Percentiles rank a stretch among this genome's conserved stretches.
Evolutionary conservation across 169 alveolate genomes (phyloP).

Genomic region (Plasmodium reichenowi): DNA sequence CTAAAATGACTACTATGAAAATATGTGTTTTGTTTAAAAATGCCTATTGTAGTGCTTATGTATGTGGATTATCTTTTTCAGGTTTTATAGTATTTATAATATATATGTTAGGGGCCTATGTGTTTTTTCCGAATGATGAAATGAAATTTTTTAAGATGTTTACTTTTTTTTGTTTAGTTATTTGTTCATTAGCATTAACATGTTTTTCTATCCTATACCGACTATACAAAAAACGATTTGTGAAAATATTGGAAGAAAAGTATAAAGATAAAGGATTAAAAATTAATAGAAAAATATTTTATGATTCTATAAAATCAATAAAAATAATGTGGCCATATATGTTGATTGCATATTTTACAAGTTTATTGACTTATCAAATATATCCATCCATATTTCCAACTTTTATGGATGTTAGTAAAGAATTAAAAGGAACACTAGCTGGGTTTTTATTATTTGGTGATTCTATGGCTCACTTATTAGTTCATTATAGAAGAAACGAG

Average conservation of each 20-base stretch:
- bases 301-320: slow-evolving; percentile 13
- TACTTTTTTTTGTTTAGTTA: slow-evolving; percentile 12
- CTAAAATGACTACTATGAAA: slow-evolving; percentile 41
- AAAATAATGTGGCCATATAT: slow-evolving; percentile 21
- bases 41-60: slow-evolving; percentile 35
- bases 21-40: slow-evolving; percentile 29
- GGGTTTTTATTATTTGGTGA: slow-evolving; percentile 30
- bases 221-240: slow-evolving; percentile 19
- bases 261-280: slow-evolving; percentile 24
- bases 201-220: slow-evolving; percentile 12
- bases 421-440: slow-evolving; percentile 32
- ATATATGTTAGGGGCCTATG: slow-evolving; percentile 47
- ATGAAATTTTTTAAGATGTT: slow-evolving; percentile 37
- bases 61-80: slow-evolving; percentile 36
- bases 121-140: slow-evolving; percentile 22
- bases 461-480: slow-evolving; percentile 30
- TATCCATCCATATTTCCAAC: slow-evolving; percentile 38
- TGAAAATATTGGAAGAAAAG: slow-evolving; percentile 11
- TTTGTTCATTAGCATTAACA: neutral
- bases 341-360: slow-evolving; percentile 10
- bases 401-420: slow-evolving; percentile 8
- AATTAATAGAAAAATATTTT: slow-evolving; percentile 5
- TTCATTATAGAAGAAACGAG: slow-evolving; percentile 1
- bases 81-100: slow-evolving; percentile 34
- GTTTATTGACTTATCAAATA: slow-evolving; percentile 27